Conservation (phyloP, 352 stramenopile genomes). For the Aphanomyces stellatus region DNA sequence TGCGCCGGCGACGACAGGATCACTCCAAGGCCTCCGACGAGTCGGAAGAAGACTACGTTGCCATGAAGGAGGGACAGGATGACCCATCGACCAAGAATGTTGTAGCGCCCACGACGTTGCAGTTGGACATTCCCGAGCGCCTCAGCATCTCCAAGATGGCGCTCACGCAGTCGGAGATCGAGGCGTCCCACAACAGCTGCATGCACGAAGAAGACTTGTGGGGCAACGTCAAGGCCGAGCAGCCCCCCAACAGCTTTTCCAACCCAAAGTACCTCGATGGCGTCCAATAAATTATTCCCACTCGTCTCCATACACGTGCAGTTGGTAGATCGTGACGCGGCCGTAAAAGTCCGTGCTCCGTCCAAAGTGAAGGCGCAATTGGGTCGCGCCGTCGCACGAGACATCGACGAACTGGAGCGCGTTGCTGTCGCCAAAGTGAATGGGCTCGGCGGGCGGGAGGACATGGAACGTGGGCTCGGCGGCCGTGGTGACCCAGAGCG, state of each 20-base stretch:
- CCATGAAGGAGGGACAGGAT: neutral
- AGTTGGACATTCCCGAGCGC: too few species aligned
- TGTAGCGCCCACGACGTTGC: neutral
- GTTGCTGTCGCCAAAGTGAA: conserved; percentile 32
- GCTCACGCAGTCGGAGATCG: neutral
- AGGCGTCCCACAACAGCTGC: neutral
- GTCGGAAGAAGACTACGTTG: neutral
- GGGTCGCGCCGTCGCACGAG: neutral
- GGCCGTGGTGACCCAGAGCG: conserved; percentile 26
- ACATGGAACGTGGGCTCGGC: neutral
- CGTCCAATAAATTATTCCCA: neutral
- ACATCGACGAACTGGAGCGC: conserved; percentile 31
- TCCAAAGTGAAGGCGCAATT: conserved; percentile 35
- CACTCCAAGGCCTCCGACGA: neutral
- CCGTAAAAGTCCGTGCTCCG: conserved; percentile 69
- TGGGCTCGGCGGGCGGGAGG: neutral
- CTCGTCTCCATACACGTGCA: conserved; percentile 38
- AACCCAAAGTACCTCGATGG: neutral
- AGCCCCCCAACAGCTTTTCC: neutral
- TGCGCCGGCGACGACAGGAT: neutral
- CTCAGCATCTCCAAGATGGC: too few species aligned
- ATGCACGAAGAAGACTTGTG: neutral
- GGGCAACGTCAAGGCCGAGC: neutral
- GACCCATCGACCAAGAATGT: neutral
- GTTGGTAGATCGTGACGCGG: conserved; percentile 52